These are phyloP conservation scores for Aspergillus hortae DNA, from an alignment of 2,329 filamentous ascomycete genomes.

Conservation along the genomic window DNA sequence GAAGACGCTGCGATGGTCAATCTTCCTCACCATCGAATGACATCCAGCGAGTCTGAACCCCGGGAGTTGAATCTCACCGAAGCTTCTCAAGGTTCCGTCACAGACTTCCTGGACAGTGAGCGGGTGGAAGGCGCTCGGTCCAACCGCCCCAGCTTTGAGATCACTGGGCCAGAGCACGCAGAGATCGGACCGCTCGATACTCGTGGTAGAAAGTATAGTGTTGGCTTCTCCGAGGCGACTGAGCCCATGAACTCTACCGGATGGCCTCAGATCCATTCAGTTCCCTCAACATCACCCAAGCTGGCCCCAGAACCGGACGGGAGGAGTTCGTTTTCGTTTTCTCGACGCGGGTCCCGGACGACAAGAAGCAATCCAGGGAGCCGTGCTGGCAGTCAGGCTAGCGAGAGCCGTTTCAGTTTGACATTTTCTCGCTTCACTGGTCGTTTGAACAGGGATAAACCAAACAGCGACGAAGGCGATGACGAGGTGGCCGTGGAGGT, in stretches of 20 bases:
- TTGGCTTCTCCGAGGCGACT: constrained; percentile 24
- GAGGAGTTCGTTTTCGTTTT: constrained; percentile 21
- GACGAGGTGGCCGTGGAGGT: constrained; percentile 23
- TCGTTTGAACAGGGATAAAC: constrained; percentile 28
- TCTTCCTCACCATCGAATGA: constrained; percentile 30
- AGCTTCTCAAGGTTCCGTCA: constrained; percentile 16
- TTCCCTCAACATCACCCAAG: constrained; percentile 23
- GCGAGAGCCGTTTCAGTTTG: constrained; percentile 34
- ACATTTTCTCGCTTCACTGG: constrained; percentile 35
- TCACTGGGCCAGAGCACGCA: constrained; percentile 26
- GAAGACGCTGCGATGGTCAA: constrained; percentile 52
- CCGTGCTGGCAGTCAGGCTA: constrained; percentile 32
- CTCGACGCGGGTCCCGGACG: constrained; percentile 27
- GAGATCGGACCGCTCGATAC: constrained; percentile 14
- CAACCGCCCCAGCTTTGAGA: constrained; percentile 37
- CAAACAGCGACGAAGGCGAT: constrained; percentile 27
- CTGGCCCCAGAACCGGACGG: constrained; percentile 24
- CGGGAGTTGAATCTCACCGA: constrained; percentile 19
- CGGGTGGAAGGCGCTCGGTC: constrained; percentile 22
- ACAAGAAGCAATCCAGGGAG: constrained; percentile 32
- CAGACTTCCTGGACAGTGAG: constrained; percentile 17
- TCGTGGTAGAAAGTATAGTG: constrained; percentile 23
- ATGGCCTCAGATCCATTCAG: constrained; percentile 17
- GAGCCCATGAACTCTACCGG: constrained; percentile 8
- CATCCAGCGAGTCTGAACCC: constrained; percentile 25